Conservation (phyloP, 75 land plant genomes). For the Ceratopteris richardii region DNA sequence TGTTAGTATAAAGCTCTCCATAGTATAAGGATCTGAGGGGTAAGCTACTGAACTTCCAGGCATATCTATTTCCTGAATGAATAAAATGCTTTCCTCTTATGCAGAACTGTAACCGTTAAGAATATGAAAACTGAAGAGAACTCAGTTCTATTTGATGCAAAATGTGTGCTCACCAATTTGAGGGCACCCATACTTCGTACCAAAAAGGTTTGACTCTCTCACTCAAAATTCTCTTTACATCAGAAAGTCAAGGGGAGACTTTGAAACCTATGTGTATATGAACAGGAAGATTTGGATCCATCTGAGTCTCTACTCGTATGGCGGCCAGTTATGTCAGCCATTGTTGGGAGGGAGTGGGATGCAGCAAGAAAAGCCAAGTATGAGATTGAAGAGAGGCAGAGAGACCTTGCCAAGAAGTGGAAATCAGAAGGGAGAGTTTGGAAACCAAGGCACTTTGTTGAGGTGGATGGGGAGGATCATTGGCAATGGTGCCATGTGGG, state of each 20-base stretch:
- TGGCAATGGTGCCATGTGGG: conserved; percentile 5
- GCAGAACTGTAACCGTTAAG: conserved; percentile 53
- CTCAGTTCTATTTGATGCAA: conserved; percentile 50
- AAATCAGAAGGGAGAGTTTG: conserved; percentile 32
- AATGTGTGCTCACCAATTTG: conserved; percentile 37
- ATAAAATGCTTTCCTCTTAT: no score
- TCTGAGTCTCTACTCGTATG: conserved; percentile 69
- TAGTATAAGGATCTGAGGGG: no score
- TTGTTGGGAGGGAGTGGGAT: conserved; percentile 57
- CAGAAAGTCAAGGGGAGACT: no score
- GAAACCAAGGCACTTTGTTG: conserved; percentile 60
- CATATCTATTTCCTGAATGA: no score
- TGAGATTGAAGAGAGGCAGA: conserved; percentile 48
- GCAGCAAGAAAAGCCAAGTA: conserved; percentile 60
- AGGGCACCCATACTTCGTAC: conserved; percentile 50
- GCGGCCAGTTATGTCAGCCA: conserved; percentile 51
- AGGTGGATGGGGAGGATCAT: not conserved
- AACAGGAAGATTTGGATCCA: conserved; percentile 18
- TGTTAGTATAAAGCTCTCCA: no score
- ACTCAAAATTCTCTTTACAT: not conserved
- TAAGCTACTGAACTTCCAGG: no score
- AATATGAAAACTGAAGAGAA: conserved; percentile 36
- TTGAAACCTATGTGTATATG: not conserved
- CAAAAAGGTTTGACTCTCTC: conserved; percentile 29
- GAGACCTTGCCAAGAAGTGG: conserved; percentile 32